Evolutionary conservation across 2,329 filamentous ascomycete genomes (phyloP).

Genomic region (Metarhizium humberi): DNA sequence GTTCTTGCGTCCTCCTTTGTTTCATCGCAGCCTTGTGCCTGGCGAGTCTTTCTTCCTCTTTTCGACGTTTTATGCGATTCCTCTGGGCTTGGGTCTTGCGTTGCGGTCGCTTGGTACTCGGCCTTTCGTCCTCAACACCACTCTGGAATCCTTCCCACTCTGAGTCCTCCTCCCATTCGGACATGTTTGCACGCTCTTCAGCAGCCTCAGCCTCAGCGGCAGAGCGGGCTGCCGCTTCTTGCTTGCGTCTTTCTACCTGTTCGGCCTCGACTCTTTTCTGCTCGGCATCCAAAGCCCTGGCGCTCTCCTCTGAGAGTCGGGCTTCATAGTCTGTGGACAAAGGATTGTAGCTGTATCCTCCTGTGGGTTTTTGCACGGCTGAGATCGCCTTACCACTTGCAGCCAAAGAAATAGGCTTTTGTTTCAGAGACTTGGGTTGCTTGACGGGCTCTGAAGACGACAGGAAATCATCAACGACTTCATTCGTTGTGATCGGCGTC

Average conservation of each 20-base stretch:
- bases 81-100: constrained; percentile 80
- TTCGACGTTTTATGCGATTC: constrained; percentile 81
- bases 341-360: constrained; percentile 89
- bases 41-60: constrained; percentile 70
- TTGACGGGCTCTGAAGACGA: constrained; percentile 56
- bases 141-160: constrained; percentile 89
- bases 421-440: constrained; percentile 65
- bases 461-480: constrained; percentile 45
- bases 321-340: constrained; percentile 76
- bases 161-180: constrained; percentile 76
- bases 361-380: constrained; percentile 68
- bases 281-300: constrained; percentile 72
- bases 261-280: constrained; percentile 60
- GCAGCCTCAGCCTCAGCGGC: constrained; percentile 68
- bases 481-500: constrained; percentile 29
- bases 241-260: constrained; percentile 55
- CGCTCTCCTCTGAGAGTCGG: constrained; percentile 63
- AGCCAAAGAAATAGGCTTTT: constrained; percentile 72
- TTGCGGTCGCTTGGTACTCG: constrained; percentile 58
- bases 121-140: constrained; percentile 60
- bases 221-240: constrained; percentile 59
- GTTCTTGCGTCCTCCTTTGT: constrained; percentile 61
- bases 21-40: constrained; percentile 71
- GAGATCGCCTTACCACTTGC: constrained; percentile 72
- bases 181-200: constrained; percentile 54